These are phyloP conservation scores for Pseudonitzschia multiseries DNA, from an alignment of 108 stramenopile genomes.

Conservation along the genomic window DNA sequence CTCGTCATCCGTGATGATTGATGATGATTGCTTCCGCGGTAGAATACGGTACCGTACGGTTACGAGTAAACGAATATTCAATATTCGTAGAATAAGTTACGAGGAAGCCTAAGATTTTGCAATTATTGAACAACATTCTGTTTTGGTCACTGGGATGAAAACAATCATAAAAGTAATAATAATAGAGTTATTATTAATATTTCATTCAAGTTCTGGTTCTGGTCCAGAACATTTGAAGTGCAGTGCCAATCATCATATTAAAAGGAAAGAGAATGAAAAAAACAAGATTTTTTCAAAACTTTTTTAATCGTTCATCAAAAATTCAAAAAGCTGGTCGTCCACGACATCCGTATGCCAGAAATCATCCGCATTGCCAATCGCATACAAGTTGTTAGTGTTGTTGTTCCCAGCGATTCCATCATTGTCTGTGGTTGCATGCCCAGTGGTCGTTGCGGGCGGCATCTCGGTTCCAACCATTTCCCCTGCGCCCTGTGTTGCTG, in stretches of 20 bases:
- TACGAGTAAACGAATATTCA: too few relatives aligned
- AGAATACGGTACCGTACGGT: too few relatives aligned
- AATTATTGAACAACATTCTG: too few relatives aligned
- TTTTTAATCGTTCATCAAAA: slow-evolving; percentile 62
- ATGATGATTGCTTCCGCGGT: neutral
- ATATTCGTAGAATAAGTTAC: too few relatives aligned
- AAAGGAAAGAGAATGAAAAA: neutral
- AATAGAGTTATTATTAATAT: too few relatives aligned
- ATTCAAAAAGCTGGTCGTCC: slow-evolving; percentile 86
- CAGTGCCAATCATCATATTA: neutral
- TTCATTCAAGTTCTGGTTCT: too few relatives aligned
- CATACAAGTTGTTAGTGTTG: slow-evolving; percentile 24
- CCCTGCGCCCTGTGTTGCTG: slow-evolving; percentile 34
- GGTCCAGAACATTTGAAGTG: too few relatives aligned
- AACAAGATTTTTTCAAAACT: neutral
- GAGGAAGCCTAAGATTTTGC: too few relatives aligned
- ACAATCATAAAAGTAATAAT: too few relatives aligned
- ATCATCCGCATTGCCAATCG: slow-evolving; percentile 46
- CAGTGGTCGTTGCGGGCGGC: neutral
- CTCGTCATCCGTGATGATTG: neutral
- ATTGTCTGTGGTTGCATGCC: neutral
- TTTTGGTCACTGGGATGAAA: too few relatives aligned
- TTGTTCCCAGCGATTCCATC: neutral
- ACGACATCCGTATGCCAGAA: slow-evolving; percentile 75
- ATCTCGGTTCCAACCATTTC: slow-evolving; percentile 33